Evolutionary conservation across 331 rosid genomes (phyloP).

Genomic region (Acacia pycnantha): DNA sequence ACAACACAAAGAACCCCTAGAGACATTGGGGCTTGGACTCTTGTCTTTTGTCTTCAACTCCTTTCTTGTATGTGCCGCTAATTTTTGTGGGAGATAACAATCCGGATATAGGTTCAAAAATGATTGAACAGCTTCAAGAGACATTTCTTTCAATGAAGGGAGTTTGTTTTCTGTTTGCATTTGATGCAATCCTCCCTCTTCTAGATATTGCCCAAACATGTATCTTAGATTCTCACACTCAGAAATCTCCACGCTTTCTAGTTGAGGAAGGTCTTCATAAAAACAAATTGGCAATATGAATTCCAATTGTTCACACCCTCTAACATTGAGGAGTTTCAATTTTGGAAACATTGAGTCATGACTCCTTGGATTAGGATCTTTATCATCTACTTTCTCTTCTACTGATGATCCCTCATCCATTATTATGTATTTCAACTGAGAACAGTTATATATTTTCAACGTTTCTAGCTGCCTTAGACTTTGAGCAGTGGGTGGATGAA

Average conservation of each 20-base stretch:
- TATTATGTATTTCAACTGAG: neutral
- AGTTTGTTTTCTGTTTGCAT: neutral
- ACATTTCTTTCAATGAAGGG: neutral
- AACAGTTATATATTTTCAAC: neutral
- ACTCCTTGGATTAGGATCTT: neutral
- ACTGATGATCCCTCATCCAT: neutral
- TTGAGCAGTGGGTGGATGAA: too few species aligned
- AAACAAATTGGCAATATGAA: neutral
- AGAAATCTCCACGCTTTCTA: neutral
- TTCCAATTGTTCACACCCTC: neutral
- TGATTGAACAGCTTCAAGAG: accelerated
- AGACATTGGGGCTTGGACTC: neutral
- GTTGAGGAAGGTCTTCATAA: neutral
- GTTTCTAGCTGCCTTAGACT: too few species aligned
- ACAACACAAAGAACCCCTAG: neutral
- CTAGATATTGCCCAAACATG: neutral
- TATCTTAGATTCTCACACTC: neutral
- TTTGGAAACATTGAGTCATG: neutral
- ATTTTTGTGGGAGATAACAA: neutral
- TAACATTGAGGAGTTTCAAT: neutral
- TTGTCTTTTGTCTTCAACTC: neutral
- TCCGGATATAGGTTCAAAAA: neutral
- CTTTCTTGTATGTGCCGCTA: too few species aligned
- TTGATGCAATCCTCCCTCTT: neutral
- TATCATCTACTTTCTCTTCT: neutral